A percentile compares a stretch with the other conserved stretches of the same genome.
Conservation (phyloP, 1,139 yeast species). For the Zygosaccharomyces sapae region DNA sequence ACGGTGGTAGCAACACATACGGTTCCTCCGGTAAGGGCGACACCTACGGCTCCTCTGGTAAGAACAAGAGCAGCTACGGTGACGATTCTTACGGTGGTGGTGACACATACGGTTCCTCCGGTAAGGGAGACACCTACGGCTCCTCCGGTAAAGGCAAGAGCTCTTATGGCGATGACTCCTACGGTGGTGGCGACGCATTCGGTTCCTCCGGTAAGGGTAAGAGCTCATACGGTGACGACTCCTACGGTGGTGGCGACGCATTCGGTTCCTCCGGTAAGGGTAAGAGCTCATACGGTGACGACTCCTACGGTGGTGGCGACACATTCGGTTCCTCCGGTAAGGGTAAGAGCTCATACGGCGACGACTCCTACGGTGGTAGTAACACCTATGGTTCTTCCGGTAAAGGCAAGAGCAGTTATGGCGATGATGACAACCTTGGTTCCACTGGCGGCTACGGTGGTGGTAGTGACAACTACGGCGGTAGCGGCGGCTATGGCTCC, state of each 20-base stretch:
- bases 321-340: conserved; percentile 28
- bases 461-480: conserved; percentile 8
- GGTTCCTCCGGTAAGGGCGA: conserved; percentile 16
- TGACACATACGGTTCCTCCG: conserved; percentile 2
- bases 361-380: conserved; percentile 2
- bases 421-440: conserved; percentile 8
- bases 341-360: neutral
- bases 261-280: conserved; percentile 17
- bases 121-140: conserved; percentile 25
- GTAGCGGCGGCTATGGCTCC: conserved; percentile 6
- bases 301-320: conserved; percentile 8
- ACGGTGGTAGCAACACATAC: conserved; percentile 20
- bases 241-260: conserved; percentile 9
- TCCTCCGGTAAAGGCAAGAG: conserved; percentile 22
- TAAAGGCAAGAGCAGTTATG: neutral
- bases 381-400: conserved; percentile 14
- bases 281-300: conserved; percentile 24
- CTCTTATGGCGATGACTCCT: conserved; percentile 11
- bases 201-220: conserved; percentile 25
- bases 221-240: conserved; percentile 22
- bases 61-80: conserved; percentile 11
- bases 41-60: conserved; percentile 13
- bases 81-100: conserved; percentile 18
- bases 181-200: conserved; percentile 21
- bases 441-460: conserved; percentile 14